These are phyloP conservation scores for Candida anutae DNA, from an alignment of 1,139 yeast species.

Conservation along the genomic window DNA sequence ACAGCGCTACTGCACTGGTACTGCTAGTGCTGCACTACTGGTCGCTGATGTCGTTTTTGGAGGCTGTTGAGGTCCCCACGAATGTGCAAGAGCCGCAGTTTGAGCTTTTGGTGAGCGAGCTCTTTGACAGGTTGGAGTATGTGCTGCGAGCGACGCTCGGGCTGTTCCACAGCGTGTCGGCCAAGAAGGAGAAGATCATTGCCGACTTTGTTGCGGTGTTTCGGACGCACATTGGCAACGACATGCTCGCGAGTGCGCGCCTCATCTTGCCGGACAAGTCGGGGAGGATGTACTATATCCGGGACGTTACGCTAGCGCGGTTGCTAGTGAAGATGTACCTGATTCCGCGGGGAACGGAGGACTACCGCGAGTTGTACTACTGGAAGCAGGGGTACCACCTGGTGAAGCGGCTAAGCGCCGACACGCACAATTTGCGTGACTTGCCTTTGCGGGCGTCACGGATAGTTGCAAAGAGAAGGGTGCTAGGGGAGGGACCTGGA, in stretches of 20 bases:
- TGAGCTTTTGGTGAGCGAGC: slow-evolving; percentile 22
- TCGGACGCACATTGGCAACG: slow-evolving; percentile 58
- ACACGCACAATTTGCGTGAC: slow-evolving; percentile 31
- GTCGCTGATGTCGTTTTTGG: slow-evolving; percentile 8
- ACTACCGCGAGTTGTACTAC: slow-evolving; percentile 24
- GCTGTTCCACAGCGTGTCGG: slow-evolving; percentile 18
- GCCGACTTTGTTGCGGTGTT: slow-evolving; percentile 49
- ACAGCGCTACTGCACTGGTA: neutral
- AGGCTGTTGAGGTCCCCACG: slow-evolving; percentile 5
- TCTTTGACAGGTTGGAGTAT: slow-evolving; percentile 26
- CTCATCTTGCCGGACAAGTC: slow-evolving; percentile 60
- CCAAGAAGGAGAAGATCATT: slow-evolving; percentile 27
- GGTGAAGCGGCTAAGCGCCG: slow-evolving; percentile 18
- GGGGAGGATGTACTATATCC: slow-evolving; percentile 43
- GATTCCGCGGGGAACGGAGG: slow-evolving; percentile 29
- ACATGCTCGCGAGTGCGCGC: slow-evolving; percentile 61
- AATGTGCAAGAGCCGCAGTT: slow-evolving; percentile 13
- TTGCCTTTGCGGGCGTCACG: slow-evolving; percentile 24
- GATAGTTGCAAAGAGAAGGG: slow-evolving; percentile 39
- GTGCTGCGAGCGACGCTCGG: slow-evolving; percentile 21
- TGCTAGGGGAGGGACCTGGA: slow-evolving; percentile 4
- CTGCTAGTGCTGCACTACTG: neutral
- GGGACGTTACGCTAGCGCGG: slow-evolving; percentile 44
- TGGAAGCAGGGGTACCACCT: slow-evolving; percentile 35
- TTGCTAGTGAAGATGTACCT: slow-evolving; percentile 28